Base-by-base conservation (phyloP, 352 stramenopile species). In the Pythium grandisporangium region DNA sequence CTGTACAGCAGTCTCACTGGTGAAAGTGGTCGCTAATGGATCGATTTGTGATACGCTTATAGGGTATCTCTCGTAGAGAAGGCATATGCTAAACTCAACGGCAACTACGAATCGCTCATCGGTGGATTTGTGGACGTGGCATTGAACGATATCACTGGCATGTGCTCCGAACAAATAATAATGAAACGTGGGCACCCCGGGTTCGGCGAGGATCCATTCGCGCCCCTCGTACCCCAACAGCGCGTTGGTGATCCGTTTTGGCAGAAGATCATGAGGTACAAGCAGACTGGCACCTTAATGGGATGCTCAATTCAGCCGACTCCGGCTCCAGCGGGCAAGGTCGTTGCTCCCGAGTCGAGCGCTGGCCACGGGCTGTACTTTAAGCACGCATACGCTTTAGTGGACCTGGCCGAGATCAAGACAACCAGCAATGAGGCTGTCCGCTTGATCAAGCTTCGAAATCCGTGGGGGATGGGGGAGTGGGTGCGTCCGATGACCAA, bases 31-130 rank as follows among this genome's bases (percentile, higher is more conserved):
- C n/a, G n/a, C n/a, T n/a, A n/a, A n/a, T n/a, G n/a, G n/a, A n/a
- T 27, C 5, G 16, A 14, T 12, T 44, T 12, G 12, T 19, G 26
- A 25, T 14, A 47, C 14, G 21, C 35, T 48, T 32, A 26, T 17
- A 91, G 85, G 85, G 85, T 96, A 3, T 63, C 79, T 1, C 36
- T 96, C 7, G 40, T 96, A 0, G 86, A 96, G 48, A 97, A 97
- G 40, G 89, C 87, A 2, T 97, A 96, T 42, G 89, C 89, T 5
- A 97, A 97, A 51, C 63, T 97, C 2, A 73, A 96, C 41, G 83
- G 82, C 13, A 89, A 66, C 42, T 97, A 96, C 39, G 84, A 95
- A 40, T 49, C 70, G 0, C 54, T 96, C 6, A 95, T 95, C 37
- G 86, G 89, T 23, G 89, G 89, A 12, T 96, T 93, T 30, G 66